phyloP scores from a whole-genome alignment of 2,329 filamentous ascomycete species.

The Cytospora mali region DNA sequence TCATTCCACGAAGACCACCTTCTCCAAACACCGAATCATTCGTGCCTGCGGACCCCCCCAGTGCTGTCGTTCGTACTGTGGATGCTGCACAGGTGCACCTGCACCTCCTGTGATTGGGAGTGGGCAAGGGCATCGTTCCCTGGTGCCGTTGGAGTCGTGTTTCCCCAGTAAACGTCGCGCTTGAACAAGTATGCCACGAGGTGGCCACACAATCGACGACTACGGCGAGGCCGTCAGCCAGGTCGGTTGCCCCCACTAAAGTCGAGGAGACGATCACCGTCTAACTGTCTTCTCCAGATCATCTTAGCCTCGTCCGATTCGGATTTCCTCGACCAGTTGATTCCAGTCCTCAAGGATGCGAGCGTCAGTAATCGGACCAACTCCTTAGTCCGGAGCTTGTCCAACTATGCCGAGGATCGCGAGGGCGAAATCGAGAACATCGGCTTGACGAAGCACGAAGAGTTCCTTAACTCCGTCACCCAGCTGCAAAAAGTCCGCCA shows the following conservation, averaged over 20 bases:
- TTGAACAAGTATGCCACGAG: slow-evolving; percentile 28
- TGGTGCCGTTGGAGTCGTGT: neutral
- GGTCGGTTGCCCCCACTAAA: slow-evolving; percentile 27
- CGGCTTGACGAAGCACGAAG: slow-evolving; percentile 93
- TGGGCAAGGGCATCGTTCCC: neutral
- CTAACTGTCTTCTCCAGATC: slow-evolving; percentile 61
- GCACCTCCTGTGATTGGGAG: neutral
- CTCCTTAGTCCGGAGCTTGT: slow-evolving; percentile 75
- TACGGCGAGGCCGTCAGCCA: slow-evolving; percentile 35
- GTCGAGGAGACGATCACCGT: slow-evolving; percentile 9
- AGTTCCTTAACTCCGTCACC: slow-evolving; percentile 92
- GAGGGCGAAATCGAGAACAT: slow-evolving; percentile 93
- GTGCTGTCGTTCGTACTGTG: neutral
- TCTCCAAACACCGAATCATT: neutral
- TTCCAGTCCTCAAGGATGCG: slow-evolving; percentile 91
- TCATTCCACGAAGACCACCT: neutral
- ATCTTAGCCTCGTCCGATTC: slow-evolving; percentile 88
- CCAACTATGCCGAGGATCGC: slow-evolving; percentile 80
- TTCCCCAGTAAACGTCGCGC: neutral
- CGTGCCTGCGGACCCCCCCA: neutral
- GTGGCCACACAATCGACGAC: slow-evolving; percentile 34
- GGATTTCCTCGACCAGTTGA: slow-evolving; percentile 94
- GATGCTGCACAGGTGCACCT: neutral
- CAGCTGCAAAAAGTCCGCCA: slow-evolving; percentile 91
- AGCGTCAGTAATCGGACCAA: slow-evolving; percentile 72